These are phyloP conservation scores for Azolla pinnata DNA, from an alignment of 75 land plant species.

Conservation along the genomic window DNA sequence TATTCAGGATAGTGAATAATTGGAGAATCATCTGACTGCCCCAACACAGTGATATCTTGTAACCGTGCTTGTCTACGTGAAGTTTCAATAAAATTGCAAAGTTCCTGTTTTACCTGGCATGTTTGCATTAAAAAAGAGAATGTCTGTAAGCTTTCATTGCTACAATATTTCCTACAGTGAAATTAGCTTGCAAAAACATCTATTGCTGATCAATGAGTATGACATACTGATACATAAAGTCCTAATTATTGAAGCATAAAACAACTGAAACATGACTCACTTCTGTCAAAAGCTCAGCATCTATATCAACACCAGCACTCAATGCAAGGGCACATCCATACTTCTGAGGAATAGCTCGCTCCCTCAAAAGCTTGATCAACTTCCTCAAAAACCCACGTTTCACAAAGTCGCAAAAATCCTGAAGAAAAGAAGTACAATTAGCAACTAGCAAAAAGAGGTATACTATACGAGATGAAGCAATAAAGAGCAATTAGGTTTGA, in stretches of 20 bases:
- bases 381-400: slow-evolving; percentile 36
- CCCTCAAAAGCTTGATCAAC: slow-evolving; percentile 36
- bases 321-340: slow-evolving; percentile 79
- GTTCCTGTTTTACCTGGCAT: slow-evolving; percentile 57
- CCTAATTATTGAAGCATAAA: no score
- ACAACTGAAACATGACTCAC: no score
- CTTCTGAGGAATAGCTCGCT: slow-evolving; percentile 48
- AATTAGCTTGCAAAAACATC: no score
- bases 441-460: no score
- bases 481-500: no score
- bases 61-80: slow-evolving; percentile 40
- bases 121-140: no score
- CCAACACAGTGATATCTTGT: slow-evolving; percentile 27
- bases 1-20: slow-evolving; percentile 51
- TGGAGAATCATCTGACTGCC: slow-evolving; percentile 33
- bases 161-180: no score
- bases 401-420: slow-evolving; percentile 43
- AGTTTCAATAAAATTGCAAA: slow-evolving; percentile 62
- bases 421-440: no score
- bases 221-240: no score
- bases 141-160: no score
- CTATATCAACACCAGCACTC: slow-evolving; percentile 22
- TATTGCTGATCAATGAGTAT: no score
- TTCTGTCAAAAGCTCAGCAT: slow-evolving; percentile 35
- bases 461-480: no score